Evolutionary conservation across 2,329 filamentous ascomycete genomes (phyloP).

Genomic region (Hypoxylon sp.): DNA sequence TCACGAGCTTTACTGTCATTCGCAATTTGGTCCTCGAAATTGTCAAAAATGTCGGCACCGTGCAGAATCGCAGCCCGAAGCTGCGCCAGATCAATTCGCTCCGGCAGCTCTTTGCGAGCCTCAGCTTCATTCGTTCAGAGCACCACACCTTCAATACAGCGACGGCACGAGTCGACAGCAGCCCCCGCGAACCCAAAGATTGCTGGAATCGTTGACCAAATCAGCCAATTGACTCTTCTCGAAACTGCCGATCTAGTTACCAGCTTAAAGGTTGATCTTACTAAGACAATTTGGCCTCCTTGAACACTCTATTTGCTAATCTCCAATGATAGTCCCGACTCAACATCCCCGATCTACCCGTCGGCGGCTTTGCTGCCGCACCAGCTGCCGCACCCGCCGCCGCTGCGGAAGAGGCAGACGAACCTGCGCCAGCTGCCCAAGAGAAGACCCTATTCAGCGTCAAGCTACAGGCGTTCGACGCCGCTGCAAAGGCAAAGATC

Average conservation of each 20-base stretch:
- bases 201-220: constrained; percentile 93
- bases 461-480: constrained; percentile 92
- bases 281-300: background rate
- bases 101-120: constrained; percentile 60
- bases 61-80: constrained; percentile 74
- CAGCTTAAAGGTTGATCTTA: constrained; percentile 83
- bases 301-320: constrained; percentile 32
- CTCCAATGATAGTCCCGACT: constrained; percentile 76
- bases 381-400: constrained; percentile 71
- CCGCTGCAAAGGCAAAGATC: constrained; percentile 93
- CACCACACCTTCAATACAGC: constrained; percentile 64
- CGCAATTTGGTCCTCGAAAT: constrained; percentile 33
- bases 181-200: constrained; percentile 89
- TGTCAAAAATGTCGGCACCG: constrained; percentile 69
- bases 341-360: constrained; percentile 97
- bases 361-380: constrained; percentile 87
- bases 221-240: constrained; percentile 95
- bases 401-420: constrained; percentile 84
- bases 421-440: constrained; percentile 87
- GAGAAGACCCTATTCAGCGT: constrained; percentile 98
- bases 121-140: constrained; percentile 62
- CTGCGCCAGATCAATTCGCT: constrained; percentile 73
- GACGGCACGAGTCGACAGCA: constrained; percentile 92
- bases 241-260: constrained; percentile 98
- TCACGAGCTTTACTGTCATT: constrained; percentile 43